These are phyloP conservation scores for Kodamaea anthophila DNA, from an alignment of 1,139 yeast species.

Conservation along the genomic window DNA sequence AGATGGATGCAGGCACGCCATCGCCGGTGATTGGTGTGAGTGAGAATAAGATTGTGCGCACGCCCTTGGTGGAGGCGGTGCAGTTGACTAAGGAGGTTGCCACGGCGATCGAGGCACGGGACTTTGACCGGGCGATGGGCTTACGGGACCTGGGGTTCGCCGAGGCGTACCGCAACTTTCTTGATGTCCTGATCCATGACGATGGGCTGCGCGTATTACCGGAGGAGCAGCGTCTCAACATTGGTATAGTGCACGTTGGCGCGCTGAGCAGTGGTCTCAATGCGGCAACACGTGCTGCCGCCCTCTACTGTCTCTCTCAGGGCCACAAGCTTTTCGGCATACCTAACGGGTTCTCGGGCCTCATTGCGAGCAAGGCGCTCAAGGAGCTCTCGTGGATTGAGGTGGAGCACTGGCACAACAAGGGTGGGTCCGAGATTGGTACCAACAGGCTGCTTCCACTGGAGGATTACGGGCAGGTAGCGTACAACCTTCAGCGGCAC, in stretches of 20 bases:
- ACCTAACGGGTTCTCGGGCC: conserved; percentile 70
- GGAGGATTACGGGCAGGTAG: conserved; percentile 63
- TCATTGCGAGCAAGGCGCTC: conserved; percentile 69
- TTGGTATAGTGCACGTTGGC: conserved; percentile 77
- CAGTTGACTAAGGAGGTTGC: conserved; percentile 66
- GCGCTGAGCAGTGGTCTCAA: conserved; percentile 84
- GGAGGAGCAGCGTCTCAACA: conserved; percentile 47
- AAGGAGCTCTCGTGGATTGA: conserved; percentile 59
- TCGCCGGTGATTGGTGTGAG: conserved; percentile 72
- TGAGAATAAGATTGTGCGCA: conserved; percentile 65
- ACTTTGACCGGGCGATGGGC: conserved; percentile 60
- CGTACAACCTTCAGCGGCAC: conserved; percentile 69
- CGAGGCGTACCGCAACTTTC: conserved; percentile 66
- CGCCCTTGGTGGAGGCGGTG: conserved; percentile 70
- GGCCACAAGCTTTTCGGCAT: conserved; percentile 74
- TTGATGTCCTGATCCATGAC: conserved; percentile 64
- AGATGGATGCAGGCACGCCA: conserved; percentile 62
- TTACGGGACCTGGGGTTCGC: conserved; percentile 68
- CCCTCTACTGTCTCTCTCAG: conserved; percentile 65
- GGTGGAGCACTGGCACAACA: conserved; percentile 66
- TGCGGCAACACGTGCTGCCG: conserved; percentile 70
- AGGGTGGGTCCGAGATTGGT: conserved; percentile 80
- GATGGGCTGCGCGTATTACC: conserved; percentile 55
- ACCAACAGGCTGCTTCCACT: conserved; percentile 70
- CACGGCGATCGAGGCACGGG: conserved; percentile 50